Percentiles rank a stretch among this genome's conserved stretches.
Conservation (phyloP, 225 moss, liverwort and hornwort genomes). For the Polytrichum commune region DNA sequence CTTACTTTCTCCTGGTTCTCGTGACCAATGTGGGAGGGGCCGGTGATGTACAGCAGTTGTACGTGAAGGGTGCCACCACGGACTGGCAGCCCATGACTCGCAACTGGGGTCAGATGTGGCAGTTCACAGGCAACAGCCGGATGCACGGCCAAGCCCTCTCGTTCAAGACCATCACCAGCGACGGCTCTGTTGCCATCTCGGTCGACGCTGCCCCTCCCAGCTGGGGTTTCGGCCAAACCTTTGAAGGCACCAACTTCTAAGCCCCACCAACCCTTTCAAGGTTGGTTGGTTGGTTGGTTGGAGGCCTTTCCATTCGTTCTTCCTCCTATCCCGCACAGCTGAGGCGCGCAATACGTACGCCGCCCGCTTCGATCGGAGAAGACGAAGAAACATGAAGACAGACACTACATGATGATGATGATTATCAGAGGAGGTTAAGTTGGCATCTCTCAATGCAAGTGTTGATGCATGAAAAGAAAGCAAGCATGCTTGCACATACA, state of each 20-base stretch:
- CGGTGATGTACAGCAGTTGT: slow-evolving; percentile 54
- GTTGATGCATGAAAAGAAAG: not conserved
- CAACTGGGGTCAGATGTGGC: slow-evolving; percentile 77
- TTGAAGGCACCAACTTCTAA: slow-evolving; percentile 29
- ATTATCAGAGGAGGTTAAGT: too few relatives aligned
- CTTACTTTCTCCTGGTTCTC: slow-evolving; percentile 61
- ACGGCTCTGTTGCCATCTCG: slow-evolving; percentile 17
- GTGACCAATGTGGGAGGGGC: slow-evolving; percentile 60
- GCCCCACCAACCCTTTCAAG: not conserved
- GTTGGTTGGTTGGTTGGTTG: slow-evolving; percentile 5
- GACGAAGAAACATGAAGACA: not conserved
- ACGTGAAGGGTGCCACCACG: slow-evolving; percentile 37
- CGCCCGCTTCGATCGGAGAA: slow-evolving; percentile 8
- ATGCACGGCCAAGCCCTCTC: slow-evolving; percentile 33
- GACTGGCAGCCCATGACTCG: slow-evolving; percentile 39
- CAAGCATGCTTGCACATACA: slow-evolving; percentile 1
- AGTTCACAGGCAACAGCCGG: slow-evolving; percentile 31
- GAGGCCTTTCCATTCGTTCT: not conserved
- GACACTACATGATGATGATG: too few relatives aligned
- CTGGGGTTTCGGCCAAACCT: slow-evolving; percentile 40
- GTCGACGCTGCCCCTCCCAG: slow-evolving; percentile 21
- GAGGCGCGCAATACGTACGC: slow-evolving; percentile 25
- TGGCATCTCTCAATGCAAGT: not conserved
- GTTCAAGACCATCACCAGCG: slow-evolving; percentile 34
- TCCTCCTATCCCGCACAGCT: slow-evolving; percentile 21